Conservation (phyloP, 768 basidiomycete genomes). For the Saitozyma podzolica region DNA sequence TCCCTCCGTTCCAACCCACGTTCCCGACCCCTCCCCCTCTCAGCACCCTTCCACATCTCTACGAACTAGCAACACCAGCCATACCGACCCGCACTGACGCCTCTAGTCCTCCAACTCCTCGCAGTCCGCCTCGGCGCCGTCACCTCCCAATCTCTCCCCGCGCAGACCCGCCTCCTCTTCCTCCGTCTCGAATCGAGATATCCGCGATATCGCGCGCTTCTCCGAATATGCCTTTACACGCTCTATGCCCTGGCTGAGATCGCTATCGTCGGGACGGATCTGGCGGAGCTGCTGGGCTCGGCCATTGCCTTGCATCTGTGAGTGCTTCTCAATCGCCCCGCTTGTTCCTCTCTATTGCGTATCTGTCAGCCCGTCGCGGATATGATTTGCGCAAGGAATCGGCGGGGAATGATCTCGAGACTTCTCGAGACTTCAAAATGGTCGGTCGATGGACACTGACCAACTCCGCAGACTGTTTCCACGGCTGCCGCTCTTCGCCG, state of each 20-base stretch:
- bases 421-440: not conserved
- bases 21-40: no score
- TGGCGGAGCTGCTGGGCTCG: constrained; percentile 77
- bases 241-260: constrained; percentile 59
- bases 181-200: constrained; percentile 45
- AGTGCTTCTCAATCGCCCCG: constrained; percentile 7
- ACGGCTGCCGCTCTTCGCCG: constrained; percentile 49
- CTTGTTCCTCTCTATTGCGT: not conserved
- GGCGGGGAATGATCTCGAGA: not conserved
- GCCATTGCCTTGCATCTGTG: constrained; percentile 74
- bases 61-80: no score
- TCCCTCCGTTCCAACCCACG: no score
- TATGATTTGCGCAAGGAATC: no score
- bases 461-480: constrained; percentile 48
- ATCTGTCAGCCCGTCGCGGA: not conserved
- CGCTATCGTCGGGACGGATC: constrained; percentile 73
- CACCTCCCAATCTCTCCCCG: constrained; percentile 39
- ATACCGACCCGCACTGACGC: no score
- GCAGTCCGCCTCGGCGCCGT: constrained; percentile 70
- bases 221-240: constrained; percentile 25
- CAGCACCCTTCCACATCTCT: no score
- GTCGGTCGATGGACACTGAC: not conserved
- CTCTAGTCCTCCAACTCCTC: constrained; percentile 73
- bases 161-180: constrained; percentile 41
- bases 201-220: constrained; percentile 37